phyloP scores from a whole-genome alignment of 176 grass and related monocot species.

The Triticum monococcum region DNA sequence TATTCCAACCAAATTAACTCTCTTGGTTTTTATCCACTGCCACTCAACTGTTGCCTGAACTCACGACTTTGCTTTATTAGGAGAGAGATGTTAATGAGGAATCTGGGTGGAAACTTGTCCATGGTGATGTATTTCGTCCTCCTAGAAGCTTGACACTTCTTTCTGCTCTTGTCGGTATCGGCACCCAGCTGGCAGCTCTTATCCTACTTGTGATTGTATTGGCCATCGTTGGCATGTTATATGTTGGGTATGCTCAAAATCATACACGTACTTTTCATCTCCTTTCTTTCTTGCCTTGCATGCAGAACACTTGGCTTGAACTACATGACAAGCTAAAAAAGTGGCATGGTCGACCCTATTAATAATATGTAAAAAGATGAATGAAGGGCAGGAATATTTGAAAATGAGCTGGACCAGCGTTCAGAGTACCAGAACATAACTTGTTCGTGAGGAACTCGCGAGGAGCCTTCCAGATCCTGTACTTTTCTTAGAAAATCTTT shows the following conservation, averaged over 20 bases:
- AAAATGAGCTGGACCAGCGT: neutral
- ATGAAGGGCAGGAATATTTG: neutral
- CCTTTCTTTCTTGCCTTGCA: constrained; percentile 6
- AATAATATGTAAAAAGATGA: neutral
- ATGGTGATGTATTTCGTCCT: constrained; percentile 96
- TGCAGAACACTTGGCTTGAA: neutral
- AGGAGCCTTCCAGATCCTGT: neutral
- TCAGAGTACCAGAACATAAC: neutral
- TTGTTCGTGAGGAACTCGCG: neutral
- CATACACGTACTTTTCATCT: neutral
- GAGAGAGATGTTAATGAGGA: constrained; percentile 97
- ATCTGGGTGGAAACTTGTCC: constrained; percentile 98
- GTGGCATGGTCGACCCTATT: neutral
- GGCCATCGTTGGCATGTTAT: constrained; percentile 95
- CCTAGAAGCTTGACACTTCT: constrained; percentile 68
- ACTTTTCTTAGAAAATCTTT: neutral
- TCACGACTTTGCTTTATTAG: constrained; percentile 37
- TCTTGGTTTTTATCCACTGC: neutral
- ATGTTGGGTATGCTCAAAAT: constrained; percentile 69
- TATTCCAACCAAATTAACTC: constrained; percentile 9
- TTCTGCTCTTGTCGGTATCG: constrained; percentile 93
- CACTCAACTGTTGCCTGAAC: constrained; percentile 13
- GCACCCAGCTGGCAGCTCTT: constrained; percentile 84
- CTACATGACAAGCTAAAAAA: neutral
- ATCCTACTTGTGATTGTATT: constrained; percentile 89